Evolutionary conservation across 345 rosid species (phyloP).

Genomic region (Lepidium sativum): DNA sequence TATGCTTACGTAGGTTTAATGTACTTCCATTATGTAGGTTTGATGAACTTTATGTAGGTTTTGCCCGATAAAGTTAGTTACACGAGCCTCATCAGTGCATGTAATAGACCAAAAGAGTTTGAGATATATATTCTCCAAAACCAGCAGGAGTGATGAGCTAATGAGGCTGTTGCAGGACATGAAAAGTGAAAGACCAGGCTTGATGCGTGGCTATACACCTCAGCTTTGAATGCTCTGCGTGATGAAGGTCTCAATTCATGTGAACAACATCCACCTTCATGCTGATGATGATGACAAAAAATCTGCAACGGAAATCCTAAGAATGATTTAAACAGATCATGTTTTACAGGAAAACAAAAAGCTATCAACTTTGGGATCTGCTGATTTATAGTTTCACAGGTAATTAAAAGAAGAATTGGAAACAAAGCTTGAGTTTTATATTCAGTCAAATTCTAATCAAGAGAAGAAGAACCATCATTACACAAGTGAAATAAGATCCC

Average conservation of each 20-base stretch:
- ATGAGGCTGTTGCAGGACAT: conserved; percentile 65
- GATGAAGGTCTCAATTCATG: conserved; percentile 69
- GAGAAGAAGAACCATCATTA: neutral
- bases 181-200: conserved; percentile 48
- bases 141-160: conserved; percentile 52
- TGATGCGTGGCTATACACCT: conserved; percentile 55
- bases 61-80: conserved; percentile 71
- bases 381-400: neutral
- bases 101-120: conserved; percentile 51
- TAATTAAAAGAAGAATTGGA: no score
- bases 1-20: no score
- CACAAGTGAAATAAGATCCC: neutral
- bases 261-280: conserved; percentile 83
- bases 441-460: neutral
- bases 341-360: neutral
- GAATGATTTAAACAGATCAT: neutral
- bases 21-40: no score
- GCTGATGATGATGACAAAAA: conserved; percentile 58
- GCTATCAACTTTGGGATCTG: neutral
- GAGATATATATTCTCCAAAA: conserved; percentile 63
- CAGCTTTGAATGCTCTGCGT: conserved; percentile 63
- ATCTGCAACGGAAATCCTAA: conserved; percentile 36
- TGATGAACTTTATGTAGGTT: no score
- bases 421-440: neutral
- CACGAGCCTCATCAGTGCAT: conserved; percentile 62